A percentile compares a stretch with the other conserved stretches of the same genome.
phyloP scores from a whole-genome alignment of 805 yeast genomes.

The Torulaspora gathmanii region DNA sequence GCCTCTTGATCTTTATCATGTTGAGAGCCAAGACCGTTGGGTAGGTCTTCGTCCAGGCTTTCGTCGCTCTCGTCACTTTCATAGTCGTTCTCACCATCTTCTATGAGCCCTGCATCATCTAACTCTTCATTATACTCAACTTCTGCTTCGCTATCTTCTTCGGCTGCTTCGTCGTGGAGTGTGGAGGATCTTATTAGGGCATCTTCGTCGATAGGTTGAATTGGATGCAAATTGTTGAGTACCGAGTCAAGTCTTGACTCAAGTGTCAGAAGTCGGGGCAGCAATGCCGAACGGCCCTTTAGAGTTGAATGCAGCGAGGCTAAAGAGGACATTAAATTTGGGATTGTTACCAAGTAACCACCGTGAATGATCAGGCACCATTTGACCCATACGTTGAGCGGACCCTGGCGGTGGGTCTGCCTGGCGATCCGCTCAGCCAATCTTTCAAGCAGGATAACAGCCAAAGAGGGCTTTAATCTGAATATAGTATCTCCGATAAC shows the following conservation, averaged over 20 bases:
- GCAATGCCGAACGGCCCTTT: conserved; percentile 56
- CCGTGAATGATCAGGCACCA: conserved; percentile 85
- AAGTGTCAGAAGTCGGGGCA: conserved; percentile 69
- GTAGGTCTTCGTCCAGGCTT: conserved; percentile 6
- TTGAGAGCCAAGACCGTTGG: not conserved
- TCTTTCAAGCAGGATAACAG: conserved; percentile 53
- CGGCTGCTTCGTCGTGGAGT: conserved; percentile 36
- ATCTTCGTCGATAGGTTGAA: conserved; percentile 43
- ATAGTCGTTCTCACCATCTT: conserved; percentile 44
- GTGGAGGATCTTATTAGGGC: conserved; percentile 38
- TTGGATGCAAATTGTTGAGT: conserved; percentile 54
- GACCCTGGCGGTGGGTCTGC: conserved; percentile 49
- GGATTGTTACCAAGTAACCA: conserved; percentile 47
- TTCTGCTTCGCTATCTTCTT: conserved; percentile 39
- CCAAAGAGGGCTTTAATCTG: conserved; percentile 50
- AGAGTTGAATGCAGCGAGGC: conserved; percentile 63
- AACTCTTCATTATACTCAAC: conserved; percentile 73
- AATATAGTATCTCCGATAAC: conserved; percentile 52
- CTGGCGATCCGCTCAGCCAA: conserved; percentile 58
- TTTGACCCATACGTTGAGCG: conserved; percentile 70
- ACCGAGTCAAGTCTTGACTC: conserved; percentile 76
- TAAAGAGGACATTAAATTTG: conserved; percentile 51
- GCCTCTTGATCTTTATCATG: conserved; percentile 12
- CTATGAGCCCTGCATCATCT: conserved; percentile 44
- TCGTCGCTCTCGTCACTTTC: conserved; percentile 36